Conservation (phyloP, 75 land plant species). For the Gnetum montanum region DNA sequence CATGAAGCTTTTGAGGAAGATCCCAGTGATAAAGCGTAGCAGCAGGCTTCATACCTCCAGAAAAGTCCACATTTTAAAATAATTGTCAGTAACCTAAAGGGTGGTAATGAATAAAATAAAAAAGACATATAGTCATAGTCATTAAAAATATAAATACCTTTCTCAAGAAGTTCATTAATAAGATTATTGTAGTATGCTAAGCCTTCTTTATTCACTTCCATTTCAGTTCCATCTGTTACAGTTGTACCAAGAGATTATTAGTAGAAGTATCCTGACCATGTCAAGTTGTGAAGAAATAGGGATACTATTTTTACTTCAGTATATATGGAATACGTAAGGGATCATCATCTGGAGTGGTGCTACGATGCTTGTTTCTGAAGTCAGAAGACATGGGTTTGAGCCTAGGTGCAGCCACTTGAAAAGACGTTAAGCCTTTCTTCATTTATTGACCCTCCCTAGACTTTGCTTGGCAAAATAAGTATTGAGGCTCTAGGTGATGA, state of each 20-base stretch:
- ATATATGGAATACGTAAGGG: no score
- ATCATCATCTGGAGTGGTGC: no score
- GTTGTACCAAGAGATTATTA: background rate
- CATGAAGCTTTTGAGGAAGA: slow-evolving; percentile 72
- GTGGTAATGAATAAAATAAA: background rate
- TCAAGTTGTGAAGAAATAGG: background rate
- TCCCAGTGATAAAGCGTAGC: slow-evolving; percentile 88
- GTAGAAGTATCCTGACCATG: background rate
- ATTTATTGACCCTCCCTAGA: no score
- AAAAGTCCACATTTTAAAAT: background rate
- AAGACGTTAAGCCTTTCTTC: no score
- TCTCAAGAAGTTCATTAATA: slow-evolving; percentile 62
- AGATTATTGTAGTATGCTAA: slow-evolving; percentile 70
- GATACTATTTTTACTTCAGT: no score
- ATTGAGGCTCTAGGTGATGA: no score
- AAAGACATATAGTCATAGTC: background rate
- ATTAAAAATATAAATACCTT: slow-evolving; percentile 34
- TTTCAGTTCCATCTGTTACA: slow-evolving; percentile 64
- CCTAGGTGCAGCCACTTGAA: no score
- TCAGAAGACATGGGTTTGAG: no score
- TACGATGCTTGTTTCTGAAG: no score
- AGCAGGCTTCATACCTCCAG: slow-evolving; percentile 73
- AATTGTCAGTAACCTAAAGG: background rate
- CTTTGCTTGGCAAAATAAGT: no score
- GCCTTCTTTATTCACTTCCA: slow-evolving; percentile 64